These are phyloP conservation scores for Plenodomus lindquistii DNA, from an alignment of 2,329 filamentous ascomycete genomes.

Conservation along the genomic window DNA sequence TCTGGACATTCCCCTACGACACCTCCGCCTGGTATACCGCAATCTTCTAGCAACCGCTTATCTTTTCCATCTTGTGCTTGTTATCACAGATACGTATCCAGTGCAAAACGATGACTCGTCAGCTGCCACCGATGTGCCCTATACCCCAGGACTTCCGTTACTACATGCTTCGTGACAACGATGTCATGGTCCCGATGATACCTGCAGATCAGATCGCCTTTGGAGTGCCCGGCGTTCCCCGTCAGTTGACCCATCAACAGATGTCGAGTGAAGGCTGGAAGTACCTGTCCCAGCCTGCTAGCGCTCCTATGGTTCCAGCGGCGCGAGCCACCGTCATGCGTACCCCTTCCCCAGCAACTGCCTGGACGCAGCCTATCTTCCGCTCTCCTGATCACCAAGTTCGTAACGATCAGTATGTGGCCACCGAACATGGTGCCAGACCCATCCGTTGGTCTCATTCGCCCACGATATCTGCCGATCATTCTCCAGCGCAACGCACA, in stretches of 20 bases:
- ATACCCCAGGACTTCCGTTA: constrained; percentile 30
- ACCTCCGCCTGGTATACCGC: not conserved
- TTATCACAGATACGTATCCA: not conserved
- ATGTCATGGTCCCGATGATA: constrained; percentile 45
- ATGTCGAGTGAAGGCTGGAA: constrained; percentile 31
- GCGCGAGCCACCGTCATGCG: constrained; percentile 6
- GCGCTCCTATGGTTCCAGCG: constrained; percentile 10
- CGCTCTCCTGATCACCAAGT: constrained; percentile 26
- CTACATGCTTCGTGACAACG: constrained; percentile 45
- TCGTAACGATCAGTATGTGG: not conserved
- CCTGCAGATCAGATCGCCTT: constrained; percentile 51
- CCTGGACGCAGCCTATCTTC: constrained; percentile 5
- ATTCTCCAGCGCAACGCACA: not conserved
- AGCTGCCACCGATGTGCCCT: not conserved
- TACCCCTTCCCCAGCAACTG: not conserved
- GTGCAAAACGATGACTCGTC: constrained; percentile 9
- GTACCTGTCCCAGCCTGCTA: constrained; percentile 19
- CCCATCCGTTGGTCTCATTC: not conserved
- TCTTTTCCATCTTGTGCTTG: not conserved
- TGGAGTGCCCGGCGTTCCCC: constrained; percentile 44
- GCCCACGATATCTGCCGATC: not conserved
- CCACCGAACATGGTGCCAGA: not conserved
- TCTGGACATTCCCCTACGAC: not conserved
- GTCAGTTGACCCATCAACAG: constrained; percentile 34
- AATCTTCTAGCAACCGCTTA: not conserved